These are phyloP conservation scores for Dactylis glomerata DNA, from an alignment of 176 grass and related monocot species.

Conservation along the genomic window DNA sequence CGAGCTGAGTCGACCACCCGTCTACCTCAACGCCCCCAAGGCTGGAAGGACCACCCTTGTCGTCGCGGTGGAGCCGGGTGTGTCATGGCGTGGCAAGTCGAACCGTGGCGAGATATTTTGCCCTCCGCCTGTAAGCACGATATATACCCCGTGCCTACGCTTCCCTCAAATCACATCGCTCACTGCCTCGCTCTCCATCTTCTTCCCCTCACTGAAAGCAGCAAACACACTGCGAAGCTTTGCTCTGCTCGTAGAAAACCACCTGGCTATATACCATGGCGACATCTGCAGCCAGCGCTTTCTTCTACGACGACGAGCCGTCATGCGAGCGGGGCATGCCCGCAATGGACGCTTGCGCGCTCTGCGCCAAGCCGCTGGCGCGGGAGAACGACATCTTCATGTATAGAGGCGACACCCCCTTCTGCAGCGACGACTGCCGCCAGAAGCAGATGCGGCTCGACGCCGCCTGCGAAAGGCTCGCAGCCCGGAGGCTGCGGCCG, in stretches of 20 bases:
- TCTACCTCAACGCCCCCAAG: background rate
- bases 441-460: constrained; percentile 52
- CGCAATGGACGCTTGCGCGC: constrained; percentile 45
- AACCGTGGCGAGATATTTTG: no score
- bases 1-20: background rate
- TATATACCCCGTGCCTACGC: background rate
- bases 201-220: background rate
- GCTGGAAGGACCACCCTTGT: no score
- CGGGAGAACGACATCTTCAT: no score
- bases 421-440: constrained; percentile 65
- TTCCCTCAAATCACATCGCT: background rate
- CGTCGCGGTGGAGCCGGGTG: no score
- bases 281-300: constrained; percentile 6
- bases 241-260: background rate
- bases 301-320: constrained; percentile 40
- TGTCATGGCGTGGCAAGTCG: no score
- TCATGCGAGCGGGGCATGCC: background rate
- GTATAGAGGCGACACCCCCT: constrained; percentile 66
- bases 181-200: background rate
- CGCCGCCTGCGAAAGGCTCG: background rate
- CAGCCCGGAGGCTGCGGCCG: background rate
- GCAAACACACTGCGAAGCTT: background rate
- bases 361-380: no score
- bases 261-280: no score
- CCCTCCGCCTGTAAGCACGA: background rate